A percentile compares a stretch with the other conserved stretches of the same genome.
Evolutionary conservation across 331 rosid genomes (phyloP).

Genomic region (Phaseolus coccineus): DNA sequence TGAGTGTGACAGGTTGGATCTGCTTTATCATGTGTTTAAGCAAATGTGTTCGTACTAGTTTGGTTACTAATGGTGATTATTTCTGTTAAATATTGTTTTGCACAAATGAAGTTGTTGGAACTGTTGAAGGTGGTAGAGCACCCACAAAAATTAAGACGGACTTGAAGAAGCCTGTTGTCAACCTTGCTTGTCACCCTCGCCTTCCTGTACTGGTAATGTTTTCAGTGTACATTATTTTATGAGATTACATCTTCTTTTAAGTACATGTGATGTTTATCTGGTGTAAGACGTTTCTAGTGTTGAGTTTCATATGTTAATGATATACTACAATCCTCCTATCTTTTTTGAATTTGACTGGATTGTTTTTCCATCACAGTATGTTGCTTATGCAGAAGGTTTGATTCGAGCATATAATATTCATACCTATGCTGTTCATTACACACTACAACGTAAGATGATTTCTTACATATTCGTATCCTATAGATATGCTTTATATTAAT

Average conservation of each 20-base stretch:
- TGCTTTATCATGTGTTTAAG: constrained; percentile 12
- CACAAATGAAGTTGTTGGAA: constrained; percentile 83
- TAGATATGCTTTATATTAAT: constrained; percentile 33
- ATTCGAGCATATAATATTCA: constrained; percentile 91
- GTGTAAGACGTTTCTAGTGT: constrained; percentile 16
- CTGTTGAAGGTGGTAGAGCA: constrained; percentile 85
- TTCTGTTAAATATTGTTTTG: constrained; percentile 42
- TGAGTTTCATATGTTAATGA: constrained; percentile 34
- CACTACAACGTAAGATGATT: constrained; percentile 77
- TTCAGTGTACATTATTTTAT: constrained; percentile 25
- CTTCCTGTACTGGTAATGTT: constrained; percentile 77
- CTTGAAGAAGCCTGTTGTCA: constrained; percentile 86
- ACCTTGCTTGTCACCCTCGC: constrained; percentile 97
- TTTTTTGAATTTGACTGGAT: constrained; percentile 25
- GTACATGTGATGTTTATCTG: constrained; percentile 12
- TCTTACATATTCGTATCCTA: constrained; percentile 35
- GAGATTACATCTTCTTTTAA: constrained; percentile 32
- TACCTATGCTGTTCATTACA: constrained; percentile 87
- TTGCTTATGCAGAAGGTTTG: constrained; percentile 90
- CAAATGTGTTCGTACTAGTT: constrained; percentile 19
- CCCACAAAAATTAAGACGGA: constrained; percentile 92
- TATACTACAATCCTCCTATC: constrained; percentile 28
- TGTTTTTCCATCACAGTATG: constrained; percentile 61
- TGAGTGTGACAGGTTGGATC: constrained; percentile 87
- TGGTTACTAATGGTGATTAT: constrained; percentile 20